A percentile compares a stretch with the other conserved stretches of the same genome.
Evolutionary conservation across 192 early-diverging fungal species (phyloP).

Genomic region (Coemansia aciculifera): DNA sequence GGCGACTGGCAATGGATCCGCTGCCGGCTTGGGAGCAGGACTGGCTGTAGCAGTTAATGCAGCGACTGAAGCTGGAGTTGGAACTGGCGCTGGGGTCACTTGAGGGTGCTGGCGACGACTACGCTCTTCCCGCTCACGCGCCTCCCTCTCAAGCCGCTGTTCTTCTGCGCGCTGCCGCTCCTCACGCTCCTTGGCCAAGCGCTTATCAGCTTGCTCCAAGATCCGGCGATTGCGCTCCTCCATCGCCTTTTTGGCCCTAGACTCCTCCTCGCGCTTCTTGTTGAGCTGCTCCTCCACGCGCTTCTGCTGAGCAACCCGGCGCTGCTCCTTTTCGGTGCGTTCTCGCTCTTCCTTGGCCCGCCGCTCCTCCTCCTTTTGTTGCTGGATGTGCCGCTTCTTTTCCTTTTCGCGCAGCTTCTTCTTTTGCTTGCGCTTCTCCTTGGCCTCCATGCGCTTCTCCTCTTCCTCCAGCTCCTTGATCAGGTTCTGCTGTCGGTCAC

Average conservation of each 20-base stretch:
- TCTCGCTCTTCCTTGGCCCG: conserved; percentile 28
- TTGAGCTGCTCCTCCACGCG: conserved; percentile 26
- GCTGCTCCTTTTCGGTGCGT: conserved; percentile 41
- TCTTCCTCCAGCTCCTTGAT: conserved; percentile 89
- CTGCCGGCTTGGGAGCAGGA: neutral
- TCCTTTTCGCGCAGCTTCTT: conserved; percentile 64
- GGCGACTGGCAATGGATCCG: neutral
- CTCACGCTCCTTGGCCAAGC: conserved; percentile 32
- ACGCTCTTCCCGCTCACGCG: neutral
- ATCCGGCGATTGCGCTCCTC: conserved; percentile 51
- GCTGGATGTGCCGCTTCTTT: conserved; percentile 55
- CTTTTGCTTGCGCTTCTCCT: conserved; percentile 68
- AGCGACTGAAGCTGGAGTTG: neutral
- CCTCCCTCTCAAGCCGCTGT: conserved; percentile 22
- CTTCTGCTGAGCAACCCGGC: conserved; percentile 22
- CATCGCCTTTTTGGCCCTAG: conserved; percentile 24
- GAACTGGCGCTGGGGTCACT: neutral
- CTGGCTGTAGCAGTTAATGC: neutral
- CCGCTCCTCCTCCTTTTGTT: conserved; percentile 46
- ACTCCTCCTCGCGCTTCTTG: conserved; percentile 35
- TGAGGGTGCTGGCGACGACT: neutral
- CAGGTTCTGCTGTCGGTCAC: conserved; percentile 82
- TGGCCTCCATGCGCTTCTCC: conserved; percentile 63
- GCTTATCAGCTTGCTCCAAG: conserved; percentile 45
- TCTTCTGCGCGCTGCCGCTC: conserved; percentile 25